These are phyloP conservation scores for Acanthamoeba castellanii DNA, from an alignment of 208 protist genomes.

Conservation along the genomic window DNA sequence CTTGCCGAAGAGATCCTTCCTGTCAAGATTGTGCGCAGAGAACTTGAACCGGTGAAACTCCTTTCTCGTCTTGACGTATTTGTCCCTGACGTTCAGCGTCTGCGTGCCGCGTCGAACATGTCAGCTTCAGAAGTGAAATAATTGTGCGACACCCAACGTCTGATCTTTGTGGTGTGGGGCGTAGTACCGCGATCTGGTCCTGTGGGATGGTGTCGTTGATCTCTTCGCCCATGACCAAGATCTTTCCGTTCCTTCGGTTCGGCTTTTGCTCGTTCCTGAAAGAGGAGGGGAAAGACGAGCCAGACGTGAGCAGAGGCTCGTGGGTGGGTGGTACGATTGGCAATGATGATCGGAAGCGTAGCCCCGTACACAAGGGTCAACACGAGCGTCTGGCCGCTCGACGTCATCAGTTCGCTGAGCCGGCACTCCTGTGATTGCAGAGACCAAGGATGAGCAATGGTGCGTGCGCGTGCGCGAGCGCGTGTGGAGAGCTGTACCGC, in stretches of 20 bases:
- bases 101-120: neutral
- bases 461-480: neutral
- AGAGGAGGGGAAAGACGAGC: neutral
- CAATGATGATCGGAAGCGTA: neutral
- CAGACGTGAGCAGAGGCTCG: neutral
- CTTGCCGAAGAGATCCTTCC: slow-evolving; percentile 66
- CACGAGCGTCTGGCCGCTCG: slow-evolving; percentile 30
- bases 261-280: slow-evolving; percentile 62
- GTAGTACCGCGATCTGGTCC: slow-evolving; percentile 1
- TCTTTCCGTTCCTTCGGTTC: slow-evolving; percentile 23
- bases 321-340: neutral
- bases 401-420: slow-evolving; percentile 44
- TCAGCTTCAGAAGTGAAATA: too few relatives aligned
- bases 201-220: slow-evolving; percentile 52
- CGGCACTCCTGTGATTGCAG: slow-evolving; percentile 53
- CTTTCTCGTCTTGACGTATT: neutral
- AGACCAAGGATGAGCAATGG: neutral
- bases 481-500: neutral
- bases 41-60: slow-evolving; percentile 46
- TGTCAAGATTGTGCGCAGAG: neutral
- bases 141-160: too few relatives aligned
- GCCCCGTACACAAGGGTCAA: slow-evolving; percentile 17
- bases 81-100: slow-evolving; percentile 43
- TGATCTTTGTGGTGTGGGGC: too few relatives aligned
- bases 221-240: slow-evolving; percentile 64